Evolutionary conservation across 2,329 filamentous ascomycete genomes (phyloP), one percentile per base, ranked within the genome.

Genomic region (Cucurbitaria berberidis): DNA sequence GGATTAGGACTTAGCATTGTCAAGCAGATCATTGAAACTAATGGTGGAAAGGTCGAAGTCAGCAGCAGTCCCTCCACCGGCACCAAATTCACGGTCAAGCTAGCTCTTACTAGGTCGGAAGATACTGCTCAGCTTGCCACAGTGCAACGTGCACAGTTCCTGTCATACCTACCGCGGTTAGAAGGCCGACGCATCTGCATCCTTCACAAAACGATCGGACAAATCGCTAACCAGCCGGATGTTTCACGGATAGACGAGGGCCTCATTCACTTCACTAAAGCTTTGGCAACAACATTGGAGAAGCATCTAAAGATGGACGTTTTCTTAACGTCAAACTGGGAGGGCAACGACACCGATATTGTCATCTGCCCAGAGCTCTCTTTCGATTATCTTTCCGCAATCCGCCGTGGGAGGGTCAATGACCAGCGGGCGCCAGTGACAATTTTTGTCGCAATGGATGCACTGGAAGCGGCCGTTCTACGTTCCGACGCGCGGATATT

Each of bases 301-400:
- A 45, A 62, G 1, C 61, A 64, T 15, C 45, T 73, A 8, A 63
- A 65, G 36, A 69, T 72, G 67, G 41, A 63, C 1, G 67, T 70
- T 11, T 46, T 70, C 6, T 60, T 64, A 10, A 67, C 64, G 16
- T 54, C 61, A 3, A 53, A 64, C 2, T 71, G 64, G 67, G 51
- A 58, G 19, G 62, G 51, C 2, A 55, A 66, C 19, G 51, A 66
- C 22, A 54, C 64, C 8, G 66, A 73, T 13, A 34, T 75, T 16
- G 62, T 75, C 13, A 69, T 75, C 11, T 73, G 68, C 27, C 67
- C 70, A 1, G 70, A 74, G 42, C 59, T 66, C 2, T 68, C 64
- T 1, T 70, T 74, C 27, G 66, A 68, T 10, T 73, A 73, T 42
- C 63, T 75, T 9, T 41, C 53, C 7, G 45, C 59, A 1, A 64